Evolutionary conservation across 2,329 filamentous ascomycete genomes (phyloP).

Genomic region (Elsinoe batatas): DNA sequence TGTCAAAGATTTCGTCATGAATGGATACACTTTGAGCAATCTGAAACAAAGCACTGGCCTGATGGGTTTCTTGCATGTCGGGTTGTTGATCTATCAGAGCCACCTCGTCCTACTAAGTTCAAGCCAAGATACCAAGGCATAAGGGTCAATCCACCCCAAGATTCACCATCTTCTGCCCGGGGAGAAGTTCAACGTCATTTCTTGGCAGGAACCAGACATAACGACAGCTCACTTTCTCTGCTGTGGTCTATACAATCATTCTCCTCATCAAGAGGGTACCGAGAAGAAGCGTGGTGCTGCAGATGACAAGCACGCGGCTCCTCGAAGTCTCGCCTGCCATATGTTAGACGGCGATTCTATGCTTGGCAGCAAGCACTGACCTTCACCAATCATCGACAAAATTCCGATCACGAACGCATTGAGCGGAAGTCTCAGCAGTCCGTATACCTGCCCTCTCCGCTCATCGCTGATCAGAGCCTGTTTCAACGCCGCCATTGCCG

Average conservation of each 20-base stretch:
- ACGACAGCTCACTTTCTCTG: not conserved
- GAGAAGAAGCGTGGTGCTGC: constrained; percentile 9
- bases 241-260: not conserved
- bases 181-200: not conserved
- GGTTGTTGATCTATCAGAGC: too few species aligned
- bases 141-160: not conserved
- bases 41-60: too few species aligned
- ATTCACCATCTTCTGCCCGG: not conserved
- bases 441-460: constrained; percentile 46
- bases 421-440: constrained; percentile 48
- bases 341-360: not conserved
- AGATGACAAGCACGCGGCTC: constrained; percentile 13
- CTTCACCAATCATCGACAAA: constrained; percentile 35
- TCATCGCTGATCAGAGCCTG: constrained; percentile 45
- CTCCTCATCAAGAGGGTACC: constrained; percentile 8
- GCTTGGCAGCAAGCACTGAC: constrained; percentile 11
- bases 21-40: too few species aligned
- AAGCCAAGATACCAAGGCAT: not conserved
- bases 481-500: constrained; percentile 47
- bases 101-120: too few species aligned
- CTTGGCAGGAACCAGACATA: not conserved
- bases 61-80: too few species aligned
- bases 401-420: constrained; percentile 48
- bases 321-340: constrained; percentile 12
- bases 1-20: too few species aligned